Percentiles rank a stretch among this genome's conserved stretches.
Evolutionary conservation across 768 basidiomycete genomes (phyloP).

Genomic region (Phlegmacium glaucopus): DNA sequence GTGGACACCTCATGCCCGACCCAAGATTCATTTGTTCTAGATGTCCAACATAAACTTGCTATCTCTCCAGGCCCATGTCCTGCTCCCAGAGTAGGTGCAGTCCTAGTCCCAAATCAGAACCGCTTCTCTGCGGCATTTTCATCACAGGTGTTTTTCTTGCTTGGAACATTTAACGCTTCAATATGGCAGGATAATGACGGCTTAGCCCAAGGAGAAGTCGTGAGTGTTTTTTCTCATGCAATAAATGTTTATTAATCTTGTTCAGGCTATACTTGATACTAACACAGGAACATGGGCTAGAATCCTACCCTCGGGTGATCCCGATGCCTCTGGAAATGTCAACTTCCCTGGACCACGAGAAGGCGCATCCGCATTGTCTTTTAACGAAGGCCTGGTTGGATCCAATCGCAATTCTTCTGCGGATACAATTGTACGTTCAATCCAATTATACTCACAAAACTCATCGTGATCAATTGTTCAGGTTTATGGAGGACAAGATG

Average conservation of each 20-base stretch:
- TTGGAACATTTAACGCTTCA: slow-evolving; percentile 63
- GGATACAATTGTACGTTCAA: slow-evolving; percentile 56
- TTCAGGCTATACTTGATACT: slow-evolving; percentile 59
- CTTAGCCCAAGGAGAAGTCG: slow-evolving; percentile 69
- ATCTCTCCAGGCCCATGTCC: slow-evolving; percentile 51
- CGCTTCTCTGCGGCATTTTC: slow-evolving; percentile 49
- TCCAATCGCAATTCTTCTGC: slow-evolving; percentile 41
- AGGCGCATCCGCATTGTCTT: slow-evolving; percentile 67
- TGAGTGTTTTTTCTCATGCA: slow-evolving; percentile 27
- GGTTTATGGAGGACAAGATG: slow-evolving; percentile 76
- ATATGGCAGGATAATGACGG: slow-evolving; percentile 66
- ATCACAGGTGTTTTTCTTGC: slow-evolving; percentile 64
- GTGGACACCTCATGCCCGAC: slow-evolving; percentile 51
- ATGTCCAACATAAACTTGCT: slow-evolving; percentile 32
- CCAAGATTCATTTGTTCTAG: slow-evolving; percentile 55
- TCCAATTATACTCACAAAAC: neutral
- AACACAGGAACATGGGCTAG: slow-evolving; percentile 67
- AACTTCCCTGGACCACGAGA: slow-evolving; percentile 65
- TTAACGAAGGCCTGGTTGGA: slow-evolving; percentile 53
- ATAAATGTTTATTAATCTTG: slow-evolving; percentile 1
- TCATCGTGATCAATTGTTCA: slow-evolving; percentile 12
- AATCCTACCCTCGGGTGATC: slow-evolving; percentile 74
- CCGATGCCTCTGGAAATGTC: slow-evolving; percentile 43
- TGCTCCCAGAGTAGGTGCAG: slow-evolving; percentile 59
- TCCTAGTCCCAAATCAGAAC: slow-evolving; percentile 61